These are phyloP conservation scores for Fusarium sp. DNA, from an alignment of 2,329 filamentous ascomycete genomes.

Conservation along the genomic window DNA sequence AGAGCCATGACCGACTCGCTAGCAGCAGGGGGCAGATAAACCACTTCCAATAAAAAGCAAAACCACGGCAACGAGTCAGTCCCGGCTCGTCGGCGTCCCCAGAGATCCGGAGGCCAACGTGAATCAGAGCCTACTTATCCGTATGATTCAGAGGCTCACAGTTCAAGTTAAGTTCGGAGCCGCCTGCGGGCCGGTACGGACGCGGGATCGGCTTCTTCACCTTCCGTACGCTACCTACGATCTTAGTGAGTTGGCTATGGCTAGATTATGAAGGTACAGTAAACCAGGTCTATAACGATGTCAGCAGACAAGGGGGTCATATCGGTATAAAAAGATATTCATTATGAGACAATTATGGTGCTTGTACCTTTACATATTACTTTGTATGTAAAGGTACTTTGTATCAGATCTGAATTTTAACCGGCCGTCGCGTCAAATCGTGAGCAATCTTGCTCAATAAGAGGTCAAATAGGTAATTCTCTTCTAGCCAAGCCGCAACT, in stretches of 20 bases:
- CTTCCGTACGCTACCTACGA: constrained; percentile 21
- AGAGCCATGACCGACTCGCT: constrained; percentile 8
- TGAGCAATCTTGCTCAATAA: too few species aligned
- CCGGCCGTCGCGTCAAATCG: too few species aligned
- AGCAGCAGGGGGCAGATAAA: constrained; percentile 4
- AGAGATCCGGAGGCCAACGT: background rate
- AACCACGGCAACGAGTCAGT: constrained; percentile 36
- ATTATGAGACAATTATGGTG: too few species aligned
- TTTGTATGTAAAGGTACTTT: too few species aligned
- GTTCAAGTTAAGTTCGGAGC: background rate
- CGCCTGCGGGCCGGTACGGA: constrained; percentile 38
- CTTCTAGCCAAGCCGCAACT: too few species aligned
- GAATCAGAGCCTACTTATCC: background rate
- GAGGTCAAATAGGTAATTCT: too few species aligned
- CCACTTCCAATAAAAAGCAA: constrained; percentile 23
- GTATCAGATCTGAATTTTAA: too few species aligned
- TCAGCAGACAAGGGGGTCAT: too few species aligned
- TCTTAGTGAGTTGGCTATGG: background rate
- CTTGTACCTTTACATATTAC: too few species aligned
- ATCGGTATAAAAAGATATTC: too few species aligned
- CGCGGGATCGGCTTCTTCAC: constrained; percentile 38
- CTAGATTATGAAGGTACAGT: background rate
- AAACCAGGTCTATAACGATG: too few species aligned
- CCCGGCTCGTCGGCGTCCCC: constrained; percentile 4
- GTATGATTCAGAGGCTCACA: background rate